Evolutionary conservation across 2,329 filamentous ascomycete genomes (phyloP).

Genomic region (Neurospora crassa): DNA sequence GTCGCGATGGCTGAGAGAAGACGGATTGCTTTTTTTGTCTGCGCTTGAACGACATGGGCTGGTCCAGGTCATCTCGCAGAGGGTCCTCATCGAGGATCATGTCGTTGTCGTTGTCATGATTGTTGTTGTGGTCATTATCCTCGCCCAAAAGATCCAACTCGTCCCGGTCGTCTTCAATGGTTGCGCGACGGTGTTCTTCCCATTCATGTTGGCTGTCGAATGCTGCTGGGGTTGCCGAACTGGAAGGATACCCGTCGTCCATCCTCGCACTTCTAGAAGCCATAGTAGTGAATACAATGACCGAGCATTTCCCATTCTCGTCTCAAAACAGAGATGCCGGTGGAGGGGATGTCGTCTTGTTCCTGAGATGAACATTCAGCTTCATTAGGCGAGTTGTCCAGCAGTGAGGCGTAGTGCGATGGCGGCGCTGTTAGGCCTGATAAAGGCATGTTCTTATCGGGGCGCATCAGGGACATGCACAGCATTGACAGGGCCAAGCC

Average conservation of each 20-base stretch:
- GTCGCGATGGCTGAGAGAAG: constrained; percentile 35
- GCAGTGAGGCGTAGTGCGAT: not conserved
- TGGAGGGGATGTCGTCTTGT: constrained; percentile 2
- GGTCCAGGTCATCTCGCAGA: constrained; percentile 37
- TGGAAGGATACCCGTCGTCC: constrained; percentile 6
- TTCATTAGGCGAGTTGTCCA: not conserved
- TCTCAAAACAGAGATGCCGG: not conserved
- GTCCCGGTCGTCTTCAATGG: constrained; percentile 24
- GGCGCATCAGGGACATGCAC: not conserved
- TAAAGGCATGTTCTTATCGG: not conserved
- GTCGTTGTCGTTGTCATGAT: constrained; percentile 21
- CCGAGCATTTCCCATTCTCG: constrained; percentile 1
- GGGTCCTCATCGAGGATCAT: constrained; percentile 47
- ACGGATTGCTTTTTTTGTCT: constrained; percentile 48
- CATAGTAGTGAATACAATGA: constrained; percentile 2
- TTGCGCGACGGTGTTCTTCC: not conserved
- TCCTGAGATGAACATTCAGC: constrained; percentile 3
- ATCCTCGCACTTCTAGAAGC: constrained; percentile 5
- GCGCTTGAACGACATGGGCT: constrained; percentile 62
- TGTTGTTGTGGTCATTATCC: constrained; percentile 27
- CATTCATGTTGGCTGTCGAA: not conserved
- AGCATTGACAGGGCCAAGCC: not conserved
- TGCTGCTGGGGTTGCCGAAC: not conserved
- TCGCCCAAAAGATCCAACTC: constrained; percentile 35
- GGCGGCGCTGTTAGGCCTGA: not conserved